These are phyloP conservation scores for Camellia granthamiana DNA, from an alignment of 148 eudicot genomes.

Conservation along the genomic window DNA sequence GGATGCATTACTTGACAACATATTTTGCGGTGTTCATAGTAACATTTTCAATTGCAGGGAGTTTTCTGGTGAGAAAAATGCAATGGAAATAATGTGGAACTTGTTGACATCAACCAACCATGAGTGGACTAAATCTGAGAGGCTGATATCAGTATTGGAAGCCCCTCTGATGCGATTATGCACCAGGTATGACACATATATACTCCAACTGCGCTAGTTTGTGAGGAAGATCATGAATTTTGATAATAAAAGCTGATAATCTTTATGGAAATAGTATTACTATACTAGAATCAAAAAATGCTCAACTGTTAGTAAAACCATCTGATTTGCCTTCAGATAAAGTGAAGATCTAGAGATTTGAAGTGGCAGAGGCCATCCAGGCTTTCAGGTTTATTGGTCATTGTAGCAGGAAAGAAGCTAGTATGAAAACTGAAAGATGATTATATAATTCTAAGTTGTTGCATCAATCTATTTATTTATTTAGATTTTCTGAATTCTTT, in stretches of 20 bases:
- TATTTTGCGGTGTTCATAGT: not conserved
- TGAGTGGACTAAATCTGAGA: conserved; percentile 64
- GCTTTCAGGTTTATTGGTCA: not conserved
- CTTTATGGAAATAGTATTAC: not conserved
- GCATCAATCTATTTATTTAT: not conserved
- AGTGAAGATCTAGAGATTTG: not conserved
- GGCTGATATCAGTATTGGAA: conserved; percentile 39
- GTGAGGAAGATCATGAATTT: not conserved
- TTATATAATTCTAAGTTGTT: not conserved
- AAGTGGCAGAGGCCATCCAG: conserved; percentile 3
- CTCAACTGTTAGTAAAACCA: not conserved
- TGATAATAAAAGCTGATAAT: not conserved
- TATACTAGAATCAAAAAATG: not conserved
- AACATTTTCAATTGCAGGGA: conserved; percentile 39
- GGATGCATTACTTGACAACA: not conserved
- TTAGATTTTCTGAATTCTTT: not conserved
- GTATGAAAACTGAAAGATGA: not conserved
- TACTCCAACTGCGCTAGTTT: not conserved
- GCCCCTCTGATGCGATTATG: conserved; percentile 79
- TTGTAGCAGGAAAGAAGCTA: not conserved
- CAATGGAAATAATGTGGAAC: conserved; percentile 62
- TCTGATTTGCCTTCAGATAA: conserved; percentile 7
- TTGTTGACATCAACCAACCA: conserved; percentile 53
- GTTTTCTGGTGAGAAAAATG: conserved; percentile 42
- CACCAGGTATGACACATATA: conserved; percentile 51